These are phyloP conservation scores for Dichotomopilus funicola DNA, from an alignment of 2,329 filamentous ascomycete species.

Conservation along the genomic window DNA sequence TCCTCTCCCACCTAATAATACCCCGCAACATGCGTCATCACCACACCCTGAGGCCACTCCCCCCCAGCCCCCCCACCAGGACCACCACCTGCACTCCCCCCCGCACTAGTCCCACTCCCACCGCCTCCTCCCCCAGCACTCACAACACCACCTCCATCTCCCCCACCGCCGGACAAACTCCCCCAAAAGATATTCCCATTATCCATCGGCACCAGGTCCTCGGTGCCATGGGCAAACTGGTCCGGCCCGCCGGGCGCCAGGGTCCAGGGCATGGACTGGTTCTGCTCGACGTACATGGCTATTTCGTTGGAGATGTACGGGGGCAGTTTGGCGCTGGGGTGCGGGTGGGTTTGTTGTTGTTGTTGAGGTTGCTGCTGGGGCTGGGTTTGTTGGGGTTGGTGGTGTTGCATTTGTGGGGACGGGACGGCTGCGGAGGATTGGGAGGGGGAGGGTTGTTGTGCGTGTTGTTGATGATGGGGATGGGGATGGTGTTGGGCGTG, in stretches of 20 bases:
- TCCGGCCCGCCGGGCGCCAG: constrained; percentile 23
- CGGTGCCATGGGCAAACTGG: constrained; percentile 25
- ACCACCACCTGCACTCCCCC: background rate
- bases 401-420: constrained; percentile 16
- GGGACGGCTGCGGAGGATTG: constrained; percentile 18
- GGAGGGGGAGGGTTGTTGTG: constrained; percentile 19
- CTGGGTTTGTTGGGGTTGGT: background rate
- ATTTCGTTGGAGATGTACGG: constrained; percentile 15
- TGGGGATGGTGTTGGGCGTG: background rate
- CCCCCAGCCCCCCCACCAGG: too few relatives aligned
- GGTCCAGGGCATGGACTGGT: constrained; percentile 26
- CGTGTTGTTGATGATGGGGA: background rate
- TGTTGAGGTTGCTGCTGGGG: too few relatives aligned
- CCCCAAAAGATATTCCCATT: constrained; percentile 22
- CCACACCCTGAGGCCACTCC: too few relatives aligned
- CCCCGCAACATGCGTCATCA: too few relatives aligned
- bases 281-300: constrained; percentile 18
- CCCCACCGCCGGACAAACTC: background rate
- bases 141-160: background rate
- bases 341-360: too few relatives aligned
- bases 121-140: background rate
- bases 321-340: constrained; percentile 8
- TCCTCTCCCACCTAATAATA: too few relatives aligned
- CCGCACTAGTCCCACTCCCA: background rate
- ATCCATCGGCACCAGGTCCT: constrained; percentile 15